phyloP scores from a whole-genome alignment of 495 filamentous ascomycete species.

The Trichoderma orchidacearum region DNA sequence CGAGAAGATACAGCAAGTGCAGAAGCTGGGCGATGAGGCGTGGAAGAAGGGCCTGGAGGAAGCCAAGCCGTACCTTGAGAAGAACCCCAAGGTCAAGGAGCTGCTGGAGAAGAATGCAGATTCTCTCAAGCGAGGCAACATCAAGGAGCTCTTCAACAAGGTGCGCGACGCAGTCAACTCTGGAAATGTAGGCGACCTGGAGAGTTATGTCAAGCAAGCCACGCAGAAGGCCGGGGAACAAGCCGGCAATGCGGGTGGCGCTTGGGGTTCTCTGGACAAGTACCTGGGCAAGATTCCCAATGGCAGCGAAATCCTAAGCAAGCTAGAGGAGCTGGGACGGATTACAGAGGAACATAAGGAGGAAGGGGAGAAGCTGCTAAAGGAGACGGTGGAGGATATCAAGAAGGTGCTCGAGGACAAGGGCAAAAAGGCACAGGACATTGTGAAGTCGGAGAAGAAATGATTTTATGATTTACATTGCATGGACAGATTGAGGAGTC shows the following conservation, averaged over 20 bases:
- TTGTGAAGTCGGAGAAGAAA: slow-evolving; percentile 18
- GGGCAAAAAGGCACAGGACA: slow-evolving; percentile 25
- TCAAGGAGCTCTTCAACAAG: slow-evolving; percentile 36
- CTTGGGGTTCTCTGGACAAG: slow-evolving; percentile 23
- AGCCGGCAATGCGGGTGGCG: slow-evolving; percentile 11
- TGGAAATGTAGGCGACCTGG: slow-evolving; percentile 38
- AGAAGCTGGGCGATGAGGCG: slow-evolving; percentile 46
- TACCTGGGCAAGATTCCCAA: slow-evolving; percentile 36
- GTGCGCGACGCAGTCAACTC: slow-evolving; percentile 39
- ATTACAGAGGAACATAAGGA: slow-evolving; percentile 42
- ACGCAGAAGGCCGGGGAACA: slow-evolving; percentile 38
- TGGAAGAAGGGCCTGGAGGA: slow-evolving; percentile 51
- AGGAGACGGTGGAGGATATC: slow-evolving; percentile 44
- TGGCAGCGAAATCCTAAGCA: slow-evolving; percentile 37
- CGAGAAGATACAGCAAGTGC: slow-evolving; percentile 47
- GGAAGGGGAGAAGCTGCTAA: slow-evolving; percentile 45
- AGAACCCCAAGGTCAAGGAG: slow-evolving; percentile 51
- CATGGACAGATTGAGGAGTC: no score
- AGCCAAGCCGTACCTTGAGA: slow-evolving; percentile 47
- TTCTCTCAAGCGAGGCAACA: slow-evolving; percentile 44
- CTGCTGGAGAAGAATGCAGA: slow-evolving; percentile 47
- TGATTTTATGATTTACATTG: neutral
- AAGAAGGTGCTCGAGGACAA: slow-evolving; percentile 26
- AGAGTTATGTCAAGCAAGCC: slow-evolving; percentile 43
- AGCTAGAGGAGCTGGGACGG: slow-evolving; percentile 38